Conservation (phyloP, 768 basidiomycete species). For the Calocera cornea region DNA sequence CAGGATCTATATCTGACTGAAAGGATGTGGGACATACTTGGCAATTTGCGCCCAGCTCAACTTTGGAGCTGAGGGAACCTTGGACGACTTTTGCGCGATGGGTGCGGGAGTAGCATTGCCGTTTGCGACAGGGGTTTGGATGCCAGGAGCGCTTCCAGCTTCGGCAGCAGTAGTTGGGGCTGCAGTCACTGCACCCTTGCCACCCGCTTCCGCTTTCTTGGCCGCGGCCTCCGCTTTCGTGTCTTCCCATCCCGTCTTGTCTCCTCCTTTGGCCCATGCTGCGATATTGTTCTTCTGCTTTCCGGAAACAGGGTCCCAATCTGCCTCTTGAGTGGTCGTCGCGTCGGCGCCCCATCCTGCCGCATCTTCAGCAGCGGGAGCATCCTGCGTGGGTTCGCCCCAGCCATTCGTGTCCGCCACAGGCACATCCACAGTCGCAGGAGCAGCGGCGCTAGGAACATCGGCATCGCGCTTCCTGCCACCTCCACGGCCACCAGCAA, state of each 20-base stretch:
- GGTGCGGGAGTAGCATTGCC: not conserved
- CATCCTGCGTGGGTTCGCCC: not conserved
- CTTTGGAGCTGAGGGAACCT: not conserved
- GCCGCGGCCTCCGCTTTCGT: not conserved
- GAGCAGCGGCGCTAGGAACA: not conserved
- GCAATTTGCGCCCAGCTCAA: not conserved
- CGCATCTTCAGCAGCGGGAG: not conserved
- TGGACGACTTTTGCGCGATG: not conserved
- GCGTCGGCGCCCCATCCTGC: not conserved
- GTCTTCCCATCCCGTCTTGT: slow-evolving; percentile 2
- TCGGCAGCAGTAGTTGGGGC: not conserved
- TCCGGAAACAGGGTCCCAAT: not conserved
- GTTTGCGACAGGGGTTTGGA: not conserved
- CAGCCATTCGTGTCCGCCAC: not conserved
- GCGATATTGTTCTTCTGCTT: not conserved
- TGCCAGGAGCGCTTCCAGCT: not conserved
- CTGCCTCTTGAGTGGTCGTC: not conserved
- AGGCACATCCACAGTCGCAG: not conserved
- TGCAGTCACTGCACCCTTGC: not conserved
- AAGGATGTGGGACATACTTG: not conserved
- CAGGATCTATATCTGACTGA: not conserved
- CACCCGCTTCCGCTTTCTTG: not conserved
- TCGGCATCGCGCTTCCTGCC: not conserved
- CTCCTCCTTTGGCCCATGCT: not conserved
- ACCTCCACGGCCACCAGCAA: not conserved